Evolutionary conservation across 2,329 filamentous ascomycete genomes (phyloP).

Genomic region (Microdochium paspali): DNA sequence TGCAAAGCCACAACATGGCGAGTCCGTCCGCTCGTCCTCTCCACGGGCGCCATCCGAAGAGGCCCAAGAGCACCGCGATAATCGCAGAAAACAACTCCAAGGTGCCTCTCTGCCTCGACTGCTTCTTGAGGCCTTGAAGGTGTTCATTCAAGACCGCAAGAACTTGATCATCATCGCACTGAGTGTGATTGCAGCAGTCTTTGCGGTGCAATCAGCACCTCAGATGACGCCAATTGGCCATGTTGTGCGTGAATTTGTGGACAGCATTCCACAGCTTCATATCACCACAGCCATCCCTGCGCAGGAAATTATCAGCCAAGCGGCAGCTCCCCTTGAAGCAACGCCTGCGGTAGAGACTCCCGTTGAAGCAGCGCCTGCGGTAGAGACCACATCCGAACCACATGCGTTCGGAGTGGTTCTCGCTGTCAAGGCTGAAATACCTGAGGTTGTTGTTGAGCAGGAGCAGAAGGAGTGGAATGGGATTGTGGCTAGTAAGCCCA

Average conservation of each 20-base stretch:
- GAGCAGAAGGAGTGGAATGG: conserved; percentile 1
- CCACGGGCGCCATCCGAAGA: conserved; percentile 15
- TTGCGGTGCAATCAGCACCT: conserved; percentile 30
- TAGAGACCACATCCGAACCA: no score
- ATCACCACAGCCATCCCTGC: conserved; percentile 12
- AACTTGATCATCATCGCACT: conserved; percentile 49
- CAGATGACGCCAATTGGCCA: conserved; percentile 19
- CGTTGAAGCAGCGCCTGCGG: not conserved
- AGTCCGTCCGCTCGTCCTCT: conserved; percentile 6
- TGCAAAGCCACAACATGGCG: not conserved
- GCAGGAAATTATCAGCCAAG: conserved; percentile 7
- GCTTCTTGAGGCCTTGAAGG: conserved; percentile 40
- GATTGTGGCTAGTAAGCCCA: not conserved
- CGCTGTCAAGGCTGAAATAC: no score
- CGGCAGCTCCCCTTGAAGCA: not conserved
- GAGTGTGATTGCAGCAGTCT: conserved; percentile 40
- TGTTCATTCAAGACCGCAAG: conserved; percentile 47
- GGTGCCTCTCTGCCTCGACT: conserved; percentile 43
- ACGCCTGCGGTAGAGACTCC: not conserved
- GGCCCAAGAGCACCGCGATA: conserved; percentile 20
- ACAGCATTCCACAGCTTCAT: conserved; percentile 6
- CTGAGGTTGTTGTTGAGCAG: no score
- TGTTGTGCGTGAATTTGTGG: conserved; percentile 9
- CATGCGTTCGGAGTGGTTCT: no score
- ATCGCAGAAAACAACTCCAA: conserved; percentile 20